Evolutionary conservation across 2,329 filamentous ascomycete species (phyloP).

Genomic region (Daldinia eschscholtzii): DNA sequence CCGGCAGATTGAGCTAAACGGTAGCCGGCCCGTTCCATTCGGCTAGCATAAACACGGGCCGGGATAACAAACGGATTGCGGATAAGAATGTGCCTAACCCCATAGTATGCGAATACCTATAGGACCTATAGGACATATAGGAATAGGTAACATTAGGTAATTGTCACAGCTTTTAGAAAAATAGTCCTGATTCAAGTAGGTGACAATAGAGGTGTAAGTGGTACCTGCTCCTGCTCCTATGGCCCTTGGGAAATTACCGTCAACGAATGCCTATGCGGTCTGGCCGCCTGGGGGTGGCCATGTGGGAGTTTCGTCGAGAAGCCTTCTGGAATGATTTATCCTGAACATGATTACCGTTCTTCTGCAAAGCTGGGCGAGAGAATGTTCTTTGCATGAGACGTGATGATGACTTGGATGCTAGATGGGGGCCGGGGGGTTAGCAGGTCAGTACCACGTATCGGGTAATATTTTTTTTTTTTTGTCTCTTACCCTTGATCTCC

Average conservation of each 20-base stretch:
- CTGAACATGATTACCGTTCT: slow-evolving; percentile 11
- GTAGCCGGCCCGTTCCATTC: slow-evolving; percentile 41
- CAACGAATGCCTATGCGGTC: background rate
- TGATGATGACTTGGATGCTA: slow-evolving; percentile 18
- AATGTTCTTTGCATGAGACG: slow-evolving; percentile 35
- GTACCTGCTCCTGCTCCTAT: background rate
- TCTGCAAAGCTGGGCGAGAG: slow-evolving; percentile 19
- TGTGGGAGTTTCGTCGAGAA: slow-evolving; percentile 17
- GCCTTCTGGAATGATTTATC: slow-evolving; percentile 32
- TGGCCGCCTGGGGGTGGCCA: background rate
- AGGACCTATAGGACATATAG: no score
- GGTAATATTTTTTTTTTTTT: slow-evolving; percentile 33
- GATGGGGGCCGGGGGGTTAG: slow-evolving; percentile 6
- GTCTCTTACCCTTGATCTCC: slow-evolving; percentile 28
- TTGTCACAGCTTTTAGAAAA: background rate
- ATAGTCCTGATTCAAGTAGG: slow-evolving; percentile 2
- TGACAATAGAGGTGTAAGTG: slow-evolving; percentile 17
- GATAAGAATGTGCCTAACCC: background rate
- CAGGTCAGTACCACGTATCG: slow-evolving; percentile 18
- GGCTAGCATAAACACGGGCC: slow-evolving; percentile 24
- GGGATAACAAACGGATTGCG: slow-evolving; percentile 4
- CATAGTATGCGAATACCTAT: slow-evolving; percentile 18
- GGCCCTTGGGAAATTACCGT: background rate
- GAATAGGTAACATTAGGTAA: background rate
- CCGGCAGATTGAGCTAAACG: slow-evolving; percentile 36